Percentiles rank a stretch among this genome's conserved stretches.
phyloP scores from a whole-genome alignment of 1,284 basidiomycete species.

The Ceratobasidium papillatum region DNA sequence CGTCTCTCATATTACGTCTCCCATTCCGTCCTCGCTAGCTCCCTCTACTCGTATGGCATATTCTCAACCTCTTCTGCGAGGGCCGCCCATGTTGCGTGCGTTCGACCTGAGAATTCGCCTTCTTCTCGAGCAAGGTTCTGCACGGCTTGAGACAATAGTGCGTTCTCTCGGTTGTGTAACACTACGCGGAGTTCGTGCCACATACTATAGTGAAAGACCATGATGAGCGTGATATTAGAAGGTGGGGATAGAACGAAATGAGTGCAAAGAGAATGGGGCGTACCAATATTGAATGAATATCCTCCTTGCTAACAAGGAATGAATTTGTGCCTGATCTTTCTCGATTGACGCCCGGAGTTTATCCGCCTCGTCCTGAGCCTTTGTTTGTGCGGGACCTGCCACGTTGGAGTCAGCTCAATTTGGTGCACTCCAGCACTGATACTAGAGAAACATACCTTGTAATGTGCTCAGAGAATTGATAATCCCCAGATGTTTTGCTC shows the following conservation, averaged over 20 bases:
- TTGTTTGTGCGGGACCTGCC: conserved; percentile 5
- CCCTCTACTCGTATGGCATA: conserved; percentile 82
- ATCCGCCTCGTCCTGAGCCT: conserved; percentile 73
- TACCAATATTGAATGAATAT: conserved; percentile 87
- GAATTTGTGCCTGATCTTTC: conserved; percentile 78
- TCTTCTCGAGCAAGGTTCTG: conserved; percentile 78
- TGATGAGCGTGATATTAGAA: conserved; percentile 12
- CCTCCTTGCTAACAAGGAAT: conserved; percentile 71
- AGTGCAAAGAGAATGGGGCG: conserved; percentile 47
- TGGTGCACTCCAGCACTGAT: neutral
- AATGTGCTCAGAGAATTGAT: conserved; percentile 74
- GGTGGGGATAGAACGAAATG: neutral
- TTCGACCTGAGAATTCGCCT: conserved; percentile 66
- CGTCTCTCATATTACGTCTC: neutral
- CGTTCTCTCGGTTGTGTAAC: conserved; percentile 86
- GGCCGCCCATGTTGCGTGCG: conserved; percentile 75
- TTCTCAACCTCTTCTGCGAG: conserved; percentile 72
- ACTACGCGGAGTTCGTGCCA: conserved; percentile 92
- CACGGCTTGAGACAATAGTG: conserved; percentile 76
- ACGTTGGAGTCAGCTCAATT: neutral
- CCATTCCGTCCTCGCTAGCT: neutral
- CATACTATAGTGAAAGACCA: conserved; percentile 62
- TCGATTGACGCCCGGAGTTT: conserved; percentile 72
- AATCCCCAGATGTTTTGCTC: conserved; percentile 28
- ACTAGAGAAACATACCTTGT: conserved; percentile 51